Percentiles rank a stretch among this genome's conserved stretches.
Evolutionary conservation across 192 early-diverging fungal species (phyloP).

Genomic region (Podila epicladia): DNA sequence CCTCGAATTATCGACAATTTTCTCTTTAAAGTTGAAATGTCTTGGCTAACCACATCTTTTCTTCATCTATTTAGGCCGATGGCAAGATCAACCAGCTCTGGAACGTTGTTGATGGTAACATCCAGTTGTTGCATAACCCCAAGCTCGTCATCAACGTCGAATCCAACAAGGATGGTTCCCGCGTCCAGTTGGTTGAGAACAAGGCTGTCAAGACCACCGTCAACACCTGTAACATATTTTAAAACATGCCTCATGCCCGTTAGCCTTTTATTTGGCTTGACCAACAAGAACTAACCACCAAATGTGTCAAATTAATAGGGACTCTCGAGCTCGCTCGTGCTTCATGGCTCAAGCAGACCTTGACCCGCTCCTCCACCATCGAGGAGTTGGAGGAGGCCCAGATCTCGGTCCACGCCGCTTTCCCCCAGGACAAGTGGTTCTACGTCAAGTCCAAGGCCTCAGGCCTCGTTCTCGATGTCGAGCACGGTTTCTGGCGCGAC

Average conservation of each 20-base stretch:
- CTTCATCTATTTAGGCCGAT: conserved; percentile 12
- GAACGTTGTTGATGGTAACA: conserved; percentile 37
- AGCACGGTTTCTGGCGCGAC: conserved; percentile 46
- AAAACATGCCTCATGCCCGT: not conserved
- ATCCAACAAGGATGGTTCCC: conserved; percentile 36
- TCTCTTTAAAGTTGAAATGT: not conserved
- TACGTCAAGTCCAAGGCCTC: conserved; percentile 52
- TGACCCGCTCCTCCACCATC: not conserved
- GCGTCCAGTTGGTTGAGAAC: conserved; percentile 44
- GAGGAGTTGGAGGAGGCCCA: conserved; percentile 32
- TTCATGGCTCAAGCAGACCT: conserved; percentile 13
- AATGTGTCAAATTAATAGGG: not conserved
- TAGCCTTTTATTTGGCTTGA: too few species aligned
- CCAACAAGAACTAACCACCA: too few species aligned
- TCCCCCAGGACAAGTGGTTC: conserved; percentile 31
- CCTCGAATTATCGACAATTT: not conserved
- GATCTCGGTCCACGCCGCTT: conserved; percentile 16
- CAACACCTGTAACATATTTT: conserved; percentile 16
- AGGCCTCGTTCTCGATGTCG: conserved; percentile 32
- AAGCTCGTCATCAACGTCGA: conserved; percentile 33
- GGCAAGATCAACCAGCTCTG: conserved; percentile 42
- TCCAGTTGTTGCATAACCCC: conserved; percentile 33
- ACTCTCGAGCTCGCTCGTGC: conserved; percentile 31
- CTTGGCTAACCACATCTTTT: not conserved
- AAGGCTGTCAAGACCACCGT: conserved; percentile 13